Evolutionary conservation across 306 rosid genomes (phyloP).

Genomic region (Vicia sativa): DNA sequence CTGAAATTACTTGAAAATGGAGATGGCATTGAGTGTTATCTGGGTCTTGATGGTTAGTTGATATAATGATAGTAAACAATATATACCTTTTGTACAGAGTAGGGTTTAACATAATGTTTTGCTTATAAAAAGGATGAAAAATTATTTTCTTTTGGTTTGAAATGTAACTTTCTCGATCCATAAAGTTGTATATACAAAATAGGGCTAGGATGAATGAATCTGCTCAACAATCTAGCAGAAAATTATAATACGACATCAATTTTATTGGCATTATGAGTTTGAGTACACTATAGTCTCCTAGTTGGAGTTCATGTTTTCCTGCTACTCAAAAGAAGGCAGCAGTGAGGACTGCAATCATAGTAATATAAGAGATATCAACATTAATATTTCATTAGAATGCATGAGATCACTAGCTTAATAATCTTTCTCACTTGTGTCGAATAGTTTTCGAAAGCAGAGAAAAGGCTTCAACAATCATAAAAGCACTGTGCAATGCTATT

Average conservation of each 20-base stretch:
- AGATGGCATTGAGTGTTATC: slow-evolving; percentile 71
- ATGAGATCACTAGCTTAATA: too few relatives aligned
- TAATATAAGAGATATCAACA: too few relatives aligned
- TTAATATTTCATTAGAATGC: too few relatives aligned
- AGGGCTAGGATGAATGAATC: neutral
- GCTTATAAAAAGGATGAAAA: slow-evolving; percentile 11
- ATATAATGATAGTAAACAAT: slow-evolving; percentile 32
- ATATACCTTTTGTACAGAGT: slow-evolving; percentile 39
- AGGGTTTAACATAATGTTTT: slow-evolving; percentile 44
- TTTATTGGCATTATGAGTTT: slow-evolving; percentile 17
- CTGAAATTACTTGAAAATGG: slow-evolving; percentile 75
- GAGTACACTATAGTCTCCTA: neutral
- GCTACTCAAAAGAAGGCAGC: neutral
- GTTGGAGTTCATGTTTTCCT: neutral
- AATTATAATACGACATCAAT: neutral
- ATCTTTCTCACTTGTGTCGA: too few relatives aligned
- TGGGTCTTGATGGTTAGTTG: slow-evolving; percentile 57
- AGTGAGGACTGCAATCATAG: neutral
- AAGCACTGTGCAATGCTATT: too few relatives aligned
- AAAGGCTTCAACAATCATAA: too few relatives aligned
- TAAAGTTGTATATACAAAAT: neutral
- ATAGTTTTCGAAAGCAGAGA: too few relatives aligned
- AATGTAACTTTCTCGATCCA: neutral
- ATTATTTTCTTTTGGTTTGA: slow-evolving; percentile 15
- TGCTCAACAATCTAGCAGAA: slow-evolving; percentile 11